These are phyloP conservation scores for Pseudozyma thailandica DNA, from an alignment of 1,284 basidiomycete genomes.

Conservation along the genomic window DNA sequence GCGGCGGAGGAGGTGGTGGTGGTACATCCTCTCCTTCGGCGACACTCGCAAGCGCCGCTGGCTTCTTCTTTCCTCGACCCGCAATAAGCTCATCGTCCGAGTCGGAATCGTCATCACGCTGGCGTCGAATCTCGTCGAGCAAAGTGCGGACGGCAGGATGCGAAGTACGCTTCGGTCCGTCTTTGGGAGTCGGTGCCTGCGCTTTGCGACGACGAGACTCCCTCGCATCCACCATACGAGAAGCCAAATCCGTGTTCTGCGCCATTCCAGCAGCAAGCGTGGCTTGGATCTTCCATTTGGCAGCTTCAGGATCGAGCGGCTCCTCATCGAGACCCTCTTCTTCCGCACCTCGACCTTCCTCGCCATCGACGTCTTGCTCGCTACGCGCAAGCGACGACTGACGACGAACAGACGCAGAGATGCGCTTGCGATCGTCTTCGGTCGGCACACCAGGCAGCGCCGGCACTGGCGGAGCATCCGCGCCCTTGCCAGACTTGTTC, in stretches of 20 bases:
- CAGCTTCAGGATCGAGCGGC: constrained; percentile 49
- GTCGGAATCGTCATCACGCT: constrained; percentile 50
- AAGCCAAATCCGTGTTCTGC: constrained; percentile 59
- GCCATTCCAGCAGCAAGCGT: constrained; percentile 65
- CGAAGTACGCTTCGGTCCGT: constrained; percentile 28
- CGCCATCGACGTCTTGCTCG: constrained; percentile 5
- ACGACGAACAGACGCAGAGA: constrained; percentile 47
- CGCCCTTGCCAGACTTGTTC: constrained; percentile 25
- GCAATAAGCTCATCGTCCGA: constrained; percentile 47
- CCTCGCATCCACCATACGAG: constrained; percentile 63
- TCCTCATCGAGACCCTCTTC: constrained; percentile 40
- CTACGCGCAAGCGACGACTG: constrained; percentile 35
- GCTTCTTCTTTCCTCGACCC: constrained; percentile 41
- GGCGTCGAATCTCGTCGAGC: constrained; percentile 58
- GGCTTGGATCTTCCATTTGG: constrained; percentile 66
- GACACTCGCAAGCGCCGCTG: constrained; percentile 15
- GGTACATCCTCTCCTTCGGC: constrained; percentile 7
- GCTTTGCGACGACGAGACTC: constrained; percentile 50
- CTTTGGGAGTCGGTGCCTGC: constrained; percentile 15
- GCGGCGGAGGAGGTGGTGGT: constrained; percentile 19
- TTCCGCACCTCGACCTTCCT: constrained; percentile 15
- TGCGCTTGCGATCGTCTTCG: constrained; percentile 49
- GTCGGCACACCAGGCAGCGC: constrained; percentile 27
- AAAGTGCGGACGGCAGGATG: constrained; percentile 48
- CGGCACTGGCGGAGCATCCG: constrained; percentile 23